phyloP scores from a whole-genome alignment of 805 yeast species.

The Suhomyces faveliae region DNA sequence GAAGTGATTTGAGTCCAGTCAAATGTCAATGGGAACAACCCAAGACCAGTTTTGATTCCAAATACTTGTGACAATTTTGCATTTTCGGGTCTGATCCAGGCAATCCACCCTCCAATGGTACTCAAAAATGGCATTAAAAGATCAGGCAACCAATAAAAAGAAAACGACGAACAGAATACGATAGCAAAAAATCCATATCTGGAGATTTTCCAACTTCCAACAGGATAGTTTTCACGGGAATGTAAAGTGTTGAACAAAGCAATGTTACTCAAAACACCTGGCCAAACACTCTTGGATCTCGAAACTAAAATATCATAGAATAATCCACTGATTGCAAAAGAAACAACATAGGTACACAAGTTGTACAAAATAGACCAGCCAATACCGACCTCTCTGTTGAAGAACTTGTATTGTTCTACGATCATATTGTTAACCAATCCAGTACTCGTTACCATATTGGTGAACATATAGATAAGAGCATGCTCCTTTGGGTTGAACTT shows the following conservation, averaged over 20 bases:
- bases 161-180: conserved; percentile 17
- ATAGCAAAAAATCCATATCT: conserved; percentile 16
- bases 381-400: conserved; percentile 12
- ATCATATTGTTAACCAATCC: conserved; percentile 19
- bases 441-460: conserved; percentile 18
- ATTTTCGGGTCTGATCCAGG: conserved; percentile 28
- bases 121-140: conserved; percentile 25
- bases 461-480: conserved; percentile 19
- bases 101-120: conserved; percentile 26
- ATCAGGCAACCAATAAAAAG: conserved; percentile 29
- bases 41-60: conserved; percentile 26
- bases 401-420: conserved; percentile 18
- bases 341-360: conserved; percentile 11
- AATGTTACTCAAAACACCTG: conserved; percentile 24
- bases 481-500: conserved; percentile 20
- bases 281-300: conserved; percentile 51
- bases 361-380: conserved; percentile 24
- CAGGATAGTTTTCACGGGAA: neutral
- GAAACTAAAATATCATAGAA: conserved; percentile 28
- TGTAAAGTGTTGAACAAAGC: conserved; percentile 16
- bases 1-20: conserved; percentile 26
- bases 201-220: conserved; percentile 15
- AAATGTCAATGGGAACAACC: conserved; percentile 26
- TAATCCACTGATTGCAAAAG: conserved; percentile 26
- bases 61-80: conserved; percentile 21